Conservation (phyloP, 2,329 filamentous ascomycete genomes). For the Exophiala sp. region DNA sequence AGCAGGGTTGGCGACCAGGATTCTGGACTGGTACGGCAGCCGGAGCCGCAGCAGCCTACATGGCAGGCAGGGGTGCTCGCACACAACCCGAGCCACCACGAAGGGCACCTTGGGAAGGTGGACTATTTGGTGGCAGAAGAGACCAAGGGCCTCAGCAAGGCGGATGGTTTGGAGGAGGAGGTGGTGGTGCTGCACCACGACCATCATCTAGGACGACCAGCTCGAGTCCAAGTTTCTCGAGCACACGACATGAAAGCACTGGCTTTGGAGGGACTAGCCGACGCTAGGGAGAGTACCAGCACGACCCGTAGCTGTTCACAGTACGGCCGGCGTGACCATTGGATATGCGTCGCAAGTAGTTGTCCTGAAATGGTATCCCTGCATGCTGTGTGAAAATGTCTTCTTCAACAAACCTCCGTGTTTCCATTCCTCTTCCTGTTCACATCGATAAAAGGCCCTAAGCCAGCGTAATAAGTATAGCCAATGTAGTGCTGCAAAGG, state of each 20-base stretch:
- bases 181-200: slow-evolving; percentile 34
- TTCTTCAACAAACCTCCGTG: too few relatives aligned
- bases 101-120: slow-evolving; percentile 5
- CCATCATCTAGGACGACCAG: slow-evolving; percentile 21
- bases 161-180: slow-evolving; percentile 5
- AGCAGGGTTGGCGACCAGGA: slow-evolving; percentile 43
- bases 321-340: background rate
- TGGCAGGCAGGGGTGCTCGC: slow-evolving; percentile 35
- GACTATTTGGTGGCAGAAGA: slow-evolving; percentile 18
- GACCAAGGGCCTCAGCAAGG: background rate
- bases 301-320: background rate
- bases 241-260: slow-evolving; percentile 37
- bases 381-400: background rate
- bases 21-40: slow-evolving; percentile 46
- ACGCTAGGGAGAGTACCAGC: slow-evolving; percentile 30
- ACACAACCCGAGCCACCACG: slow-evolving; percentile 21
- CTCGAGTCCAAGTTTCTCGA: slow-evolving; percentile 27
- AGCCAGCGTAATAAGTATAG: background rate
- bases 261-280: slow-evolving; percentile 46
- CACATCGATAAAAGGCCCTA: background rate
- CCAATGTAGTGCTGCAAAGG: background rate
- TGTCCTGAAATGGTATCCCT: background rate
- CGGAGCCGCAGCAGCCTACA: slow-evolving; percentile 43
- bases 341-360: background rate
- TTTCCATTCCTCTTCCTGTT: background rate